A percentile compares a stretch with the other conserved stretches of the same genome.
These are phyloP conservation scores for Sclerotinia nivalis DNA, from an alignment of 2,329 filamentous ascomycete species.

Conservation along the genomic window DNA sequence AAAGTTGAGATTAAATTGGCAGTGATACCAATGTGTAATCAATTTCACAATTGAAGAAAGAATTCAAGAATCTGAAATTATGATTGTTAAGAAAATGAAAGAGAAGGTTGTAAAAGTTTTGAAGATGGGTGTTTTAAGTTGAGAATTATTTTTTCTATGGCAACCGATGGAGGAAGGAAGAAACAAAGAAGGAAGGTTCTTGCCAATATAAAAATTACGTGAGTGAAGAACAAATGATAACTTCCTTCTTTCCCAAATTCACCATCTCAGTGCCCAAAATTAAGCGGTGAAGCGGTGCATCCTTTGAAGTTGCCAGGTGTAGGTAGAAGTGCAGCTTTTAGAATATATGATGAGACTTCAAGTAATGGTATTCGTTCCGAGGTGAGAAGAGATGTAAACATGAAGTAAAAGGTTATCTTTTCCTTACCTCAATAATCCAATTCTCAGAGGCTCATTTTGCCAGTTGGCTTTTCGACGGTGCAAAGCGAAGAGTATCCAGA, in stretches of 20 bases:
- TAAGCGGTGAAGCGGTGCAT: neutral
- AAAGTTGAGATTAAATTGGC: neutral
- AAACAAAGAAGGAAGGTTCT: slow-evolving; percentile 2
- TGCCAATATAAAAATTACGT: slow-evolving; percentile 2
- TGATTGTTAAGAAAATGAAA: neutral
- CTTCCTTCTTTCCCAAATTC: neutral
- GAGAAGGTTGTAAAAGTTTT: neutral
- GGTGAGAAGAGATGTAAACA: neutral
- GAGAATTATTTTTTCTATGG: neutral
- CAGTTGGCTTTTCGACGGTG: neutral
- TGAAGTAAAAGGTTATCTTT: neutral
- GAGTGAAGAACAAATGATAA: neutral
- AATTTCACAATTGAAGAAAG: neutral
- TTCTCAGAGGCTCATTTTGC: neutral
- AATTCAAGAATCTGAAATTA: neutral
- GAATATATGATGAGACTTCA: slow-evolving; percentile 9
- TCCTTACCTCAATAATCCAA: slow-evolving; percentile 7
- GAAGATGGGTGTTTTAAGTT: neutral
- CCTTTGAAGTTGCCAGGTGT: neutral
- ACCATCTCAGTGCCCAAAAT: neutral
- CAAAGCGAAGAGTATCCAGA: neutral
- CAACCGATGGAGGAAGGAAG: neutral
- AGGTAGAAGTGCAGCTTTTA: too few species aligned
- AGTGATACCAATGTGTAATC: neutral
- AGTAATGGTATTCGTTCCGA: slow-evolving; percentile 1